Base-by-base conservation (phyloP, 2,329 filamentous ascomycete species). In the Pseudogymnoascus sp. region DNA sequence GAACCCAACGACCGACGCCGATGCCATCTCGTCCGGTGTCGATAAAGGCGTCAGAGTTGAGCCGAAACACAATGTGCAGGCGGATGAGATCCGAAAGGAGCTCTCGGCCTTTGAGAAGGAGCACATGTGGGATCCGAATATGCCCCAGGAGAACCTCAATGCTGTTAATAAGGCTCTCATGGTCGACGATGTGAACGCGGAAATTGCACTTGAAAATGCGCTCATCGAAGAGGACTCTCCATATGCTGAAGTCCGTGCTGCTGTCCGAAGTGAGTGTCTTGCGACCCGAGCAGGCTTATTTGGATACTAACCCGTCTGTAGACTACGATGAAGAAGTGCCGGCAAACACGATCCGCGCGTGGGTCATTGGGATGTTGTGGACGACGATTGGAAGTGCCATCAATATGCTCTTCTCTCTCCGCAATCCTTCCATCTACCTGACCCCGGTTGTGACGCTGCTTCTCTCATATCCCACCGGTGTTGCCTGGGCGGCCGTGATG, bases 261-360 rank as follows among this genome's bases (percentile, higher is more conserved):
- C 86, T 6, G 85, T 88, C 2, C 78, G 78, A 62, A 87, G 87
- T 71, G 84, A 83, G 37, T 45, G 14, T 3, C 42, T 23, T 78
- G 86, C 47, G 85, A 85, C 7, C 81, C 84, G 63, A 79, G 77
- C 7, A 87, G 85, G 66, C 16, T 51, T 62, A 18, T 67, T 68
- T 39, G 14, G 7, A 57, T 65, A 62, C 31, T 67, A 65, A 64
- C 45, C 62, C 63, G 18, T 68, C 65, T 18, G 62, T 64, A 11
- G 59, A 66, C 34, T 84, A 81, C 66, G 86, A 88, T 69, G 81
- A 87, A 68, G 81, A 85, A 39, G 72, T 87, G 29, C 86, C 85
- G 1, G 86, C 84, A 75, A 87, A 86, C 71, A 89, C 86, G 0
- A 75, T 87, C 21, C 80, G 85, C 51, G 85, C 84, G 23, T 88